Conservation (phyloP, 108 stramenopile genomes). For the Cylindrotheca fusiformis region DNA sequence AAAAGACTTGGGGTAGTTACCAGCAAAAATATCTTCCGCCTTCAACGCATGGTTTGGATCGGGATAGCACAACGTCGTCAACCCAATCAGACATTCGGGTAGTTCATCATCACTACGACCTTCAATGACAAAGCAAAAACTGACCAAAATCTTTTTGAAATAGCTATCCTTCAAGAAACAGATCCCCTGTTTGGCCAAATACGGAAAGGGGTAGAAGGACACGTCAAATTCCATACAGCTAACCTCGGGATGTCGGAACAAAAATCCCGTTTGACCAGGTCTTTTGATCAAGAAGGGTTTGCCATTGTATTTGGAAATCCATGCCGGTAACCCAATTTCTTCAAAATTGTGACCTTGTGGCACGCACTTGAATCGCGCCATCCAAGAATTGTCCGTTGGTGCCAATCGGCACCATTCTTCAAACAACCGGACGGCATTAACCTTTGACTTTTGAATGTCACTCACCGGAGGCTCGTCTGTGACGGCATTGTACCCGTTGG, state of each 20-base stretch:
- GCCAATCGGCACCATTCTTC: constrained; percentile 76
- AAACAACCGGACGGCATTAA: constrained; percentile 77
- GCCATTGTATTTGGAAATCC: constrained; percentile 80
- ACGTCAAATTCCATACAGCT: constrained; percentile 82
- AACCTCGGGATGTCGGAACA: constrained; percentile 64
- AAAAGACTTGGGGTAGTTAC: constrained; percentile 31
- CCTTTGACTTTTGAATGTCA: constrained; percentile 53
- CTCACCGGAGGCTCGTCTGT: constrained; percentile 28
- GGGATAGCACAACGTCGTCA: constrained; percentile 65
- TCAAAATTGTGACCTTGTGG: constrained; percentile 58
- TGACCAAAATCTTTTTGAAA: constrained; percentile 65
- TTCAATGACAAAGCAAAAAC: constrained; percentile 81
- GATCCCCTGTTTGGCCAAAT: constrained; percentile 76
- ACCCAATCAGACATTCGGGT: constrained; percentile 80
- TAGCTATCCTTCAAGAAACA: constrained; percentile 73
- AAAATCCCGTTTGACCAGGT: constrained; percentile 69
- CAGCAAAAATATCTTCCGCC: constrained; percentile 65
- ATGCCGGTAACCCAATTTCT: constrained; percentile 77
- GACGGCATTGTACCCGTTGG: constrained; percentile 61
- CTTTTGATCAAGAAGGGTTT: constrained; percentile 87
- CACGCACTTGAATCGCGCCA: constrained; percentile 78
- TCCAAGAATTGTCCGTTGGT: constrained; percentile 62
- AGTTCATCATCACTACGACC: constrained; percentile 75
- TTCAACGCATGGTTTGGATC: constrained; percentile 56
- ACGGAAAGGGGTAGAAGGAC: constrained; percentile 81